Evolutionary conservation across 495 filamentous ascomycete species (phyloP), one percentile per base, ranked within the genome.

Genomic region (Cercophora samala): DNA sequence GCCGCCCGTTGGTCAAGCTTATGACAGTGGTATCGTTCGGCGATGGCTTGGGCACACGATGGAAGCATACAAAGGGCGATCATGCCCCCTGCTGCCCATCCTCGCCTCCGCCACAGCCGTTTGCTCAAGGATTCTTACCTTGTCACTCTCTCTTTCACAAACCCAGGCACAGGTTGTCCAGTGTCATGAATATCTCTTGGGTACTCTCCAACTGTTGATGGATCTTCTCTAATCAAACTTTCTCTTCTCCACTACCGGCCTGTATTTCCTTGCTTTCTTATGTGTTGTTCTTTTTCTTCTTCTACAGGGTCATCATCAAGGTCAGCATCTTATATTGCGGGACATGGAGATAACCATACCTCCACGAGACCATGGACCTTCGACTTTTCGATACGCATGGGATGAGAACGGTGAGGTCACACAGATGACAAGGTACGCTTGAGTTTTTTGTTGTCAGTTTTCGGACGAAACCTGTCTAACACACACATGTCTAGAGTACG

Each of bases 271-370:
- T 55, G 63, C 64, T 68, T 59, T 58, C 58, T 69, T 72, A 69
- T 71, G 64, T 67, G 59, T 68, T 52, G 54, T 58, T 29, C 46
- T 62, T 62, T 25, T 51, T 53, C 24, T 46, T 46, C 4, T 29
- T 29, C 8, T 29, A n/a, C 29, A 32, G 29, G 29, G 29, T 46
- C 37, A 11, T 46, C 37, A 11, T 46, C 37, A 46, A 13, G 37
- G 37, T 46, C 37, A 46, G 62, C 54, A 42, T 66, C 62, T 60
- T 58, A 67, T 59, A 60, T 26, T 58, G 37, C 69, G 69, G 64
- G 65, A 77, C 37, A 46, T 76, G 75, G 75, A 77, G 65, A 73
- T 71, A 66, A 69, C 71, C 63, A 76, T 73, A 68, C 75, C 74
- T 24, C 72, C 71, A 1, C 62, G 74, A 64, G 74, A 73, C 68